Evolutionary conservation across 2,329 filamentous ascomycete genomes (phyloP).

Genomic region (Zasmidium citrigriseum): DNA sequence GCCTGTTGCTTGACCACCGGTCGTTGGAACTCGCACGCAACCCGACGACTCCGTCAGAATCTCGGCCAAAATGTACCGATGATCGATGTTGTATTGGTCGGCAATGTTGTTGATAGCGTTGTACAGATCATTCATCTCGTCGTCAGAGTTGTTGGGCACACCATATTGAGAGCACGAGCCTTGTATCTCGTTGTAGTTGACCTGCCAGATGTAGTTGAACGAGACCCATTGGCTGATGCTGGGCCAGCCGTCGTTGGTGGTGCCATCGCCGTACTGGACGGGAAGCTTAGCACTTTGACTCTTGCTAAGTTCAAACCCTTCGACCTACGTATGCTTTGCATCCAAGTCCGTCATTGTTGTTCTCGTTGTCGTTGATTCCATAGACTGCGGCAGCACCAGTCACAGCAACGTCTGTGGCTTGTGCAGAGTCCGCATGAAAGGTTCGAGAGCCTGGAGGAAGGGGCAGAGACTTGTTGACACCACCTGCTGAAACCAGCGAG

Average conservation of each 20-base stretch:
- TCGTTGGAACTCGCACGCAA: neutral
- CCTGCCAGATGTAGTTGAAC: conserved; percentile 1
- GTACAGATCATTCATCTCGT: conserved; percentile 4
- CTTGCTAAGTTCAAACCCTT: neutral
- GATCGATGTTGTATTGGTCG: conserved; percentile 2
- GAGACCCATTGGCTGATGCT: conserved; percentile 2
- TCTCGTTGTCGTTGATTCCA: conserved; percentile 1
- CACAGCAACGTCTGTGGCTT: neutral
- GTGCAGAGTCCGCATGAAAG: neutral
- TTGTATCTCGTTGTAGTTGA: conserved; percentile 1
- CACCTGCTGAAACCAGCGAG: neutral
- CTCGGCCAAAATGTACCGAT: conserved; percentile 5
- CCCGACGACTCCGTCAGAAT: conserved; percentile 1
- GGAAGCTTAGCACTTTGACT: neutral
- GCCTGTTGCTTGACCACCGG: neutral
- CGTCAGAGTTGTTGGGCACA: conserved; percentile 1
- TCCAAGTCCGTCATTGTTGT: neutral
- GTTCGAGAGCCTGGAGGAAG: neutral
- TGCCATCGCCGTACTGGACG: neutral
- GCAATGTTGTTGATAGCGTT: conserved; percentile 3
- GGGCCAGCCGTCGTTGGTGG: conserved; percentile 1
- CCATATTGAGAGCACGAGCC: neutral
- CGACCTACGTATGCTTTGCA: neutral
- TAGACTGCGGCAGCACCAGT: neutral
- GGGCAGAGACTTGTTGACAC: neutral